Evolutionary conservation across 139 green algal genomes (phyloP), one percentile per base, ranked within the genome.

Genomic region (Zygnema cylindricum): DNA sequence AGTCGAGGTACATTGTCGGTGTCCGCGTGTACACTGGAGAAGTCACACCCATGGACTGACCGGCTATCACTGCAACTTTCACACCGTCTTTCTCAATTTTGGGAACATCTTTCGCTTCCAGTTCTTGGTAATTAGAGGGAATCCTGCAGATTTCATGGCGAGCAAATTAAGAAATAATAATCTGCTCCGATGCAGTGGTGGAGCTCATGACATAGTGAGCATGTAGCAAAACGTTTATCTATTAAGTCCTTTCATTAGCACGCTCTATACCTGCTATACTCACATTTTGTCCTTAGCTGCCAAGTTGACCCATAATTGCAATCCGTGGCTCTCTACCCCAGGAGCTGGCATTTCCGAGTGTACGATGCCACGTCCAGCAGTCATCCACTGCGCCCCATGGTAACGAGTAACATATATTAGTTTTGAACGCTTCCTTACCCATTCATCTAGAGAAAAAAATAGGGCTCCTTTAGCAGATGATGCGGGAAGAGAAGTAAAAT

Each of bases 271-370:
- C 36, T 30, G 3, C 38, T 38, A 79, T 7, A 63, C 71, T 25
- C 39, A 92, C 88, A 94, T 92, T 78, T 94, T 94, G 35, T 94
- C 86, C 39, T 91, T 92, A 23, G 75, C 87, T 7, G 88, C 73
- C 35, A 94, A 86, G 63, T 94, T 94, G 35, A 94, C 90, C 91
- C 91, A 94, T 32, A 94, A 76, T 90, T 94, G 91, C 69, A 94
- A 69, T 2, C 84, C 88, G 35, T 43, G 88, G 41, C 32, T 54
- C n/a, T 57, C 41, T n/a, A 40, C 55, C 11, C 86, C 41, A 22
- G 23, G 69, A 30, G 38, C 83, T 33, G 84, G 84, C 84, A 92
- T 91, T 77, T 92, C 88, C n/a, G 84, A 88, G 76, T 92, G 88
- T 11, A 94, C 63, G 30, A 94, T 93, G n/a, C 91, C 91, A 35